A percentile compares a stretch with the other conserved stretches of the same genome.
Evolutionary conservation across 495 filamentous ascomycete species (phyloP).

Genomic region (Oleoguttula mirabilis): DNA sequence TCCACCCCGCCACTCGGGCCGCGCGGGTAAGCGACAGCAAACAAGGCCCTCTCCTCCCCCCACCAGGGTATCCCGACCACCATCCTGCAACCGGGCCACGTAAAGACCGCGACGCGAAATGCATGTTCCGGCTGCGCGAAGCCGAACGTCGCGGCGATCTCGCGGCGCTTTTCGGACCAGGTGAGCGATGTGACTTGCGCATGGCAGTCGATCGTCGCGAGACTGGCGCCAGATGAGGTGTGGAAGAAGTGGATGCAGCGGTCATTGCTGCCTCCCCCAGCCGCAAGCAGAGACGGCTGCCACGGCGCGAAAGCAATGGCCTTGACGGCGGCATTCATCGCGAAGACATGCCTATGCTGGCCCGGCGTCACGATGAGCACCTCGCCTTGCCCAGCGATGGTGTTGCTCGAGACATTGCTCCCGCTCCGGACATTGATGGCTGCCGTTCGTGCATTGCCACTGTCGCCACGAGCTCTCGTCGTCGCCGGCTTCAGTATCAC

Average conservation of each 20-base stretch:
- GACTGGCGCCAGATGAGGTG: slow-evolving; percentile 65
- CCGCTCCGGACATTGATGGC: background rate
- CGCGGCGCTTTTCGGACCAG: slow-evolving; percentile 74
- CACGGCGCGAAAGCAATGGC: slow-evolving; percentile 96
- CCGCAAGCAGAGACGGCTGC: slow-evolving; percentile 77
- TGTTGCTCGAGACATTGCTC: background rate
- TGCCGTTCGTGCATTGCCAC: background rate
- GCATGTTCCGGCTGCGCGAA: slow-evolving; percentile 91
- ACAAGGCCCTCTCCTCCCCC: slow-evolving; percentile 66
- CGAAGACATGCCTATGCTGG: slow-evolving; percentile 58
- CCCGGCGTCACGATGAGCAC: slow-evolving; percentile 32
- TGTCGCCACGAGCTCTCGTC: background rate
- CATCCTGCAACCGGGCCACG: slow-evolving; percentile 86
- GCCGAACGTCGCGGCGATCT: slow-evolving; percentile 88
- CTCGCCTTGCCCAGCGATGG: slow-evolving; percentile 1
- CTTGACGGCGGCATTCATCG: slow-evolving; percentile 82
- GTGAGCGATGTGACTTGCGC: slow-evolving; percentile 89
- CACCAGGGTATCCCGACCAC: slow-evolving; percentile 83
- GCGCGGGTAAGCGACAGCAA: slow-evolving; percentile 57
- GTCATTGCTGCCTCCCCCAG: slow-evolving; percentile 87
- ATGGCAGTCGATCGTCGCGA: slow-evolving; percentile 83
- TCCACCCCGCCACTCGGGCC: slow-evolving; percentile 33
- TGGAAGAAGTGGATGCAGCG: slow-evolving; percentile 95
- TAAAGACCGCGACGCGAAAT: slow-evolving; percentile 83
- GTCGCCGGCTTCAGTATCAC: slow-evolving; percentile 37